phyloP scores from a whole-genome alignment of 2,329 filamentous ascomycete species.

The Sporothrix mexicana region DNA sequence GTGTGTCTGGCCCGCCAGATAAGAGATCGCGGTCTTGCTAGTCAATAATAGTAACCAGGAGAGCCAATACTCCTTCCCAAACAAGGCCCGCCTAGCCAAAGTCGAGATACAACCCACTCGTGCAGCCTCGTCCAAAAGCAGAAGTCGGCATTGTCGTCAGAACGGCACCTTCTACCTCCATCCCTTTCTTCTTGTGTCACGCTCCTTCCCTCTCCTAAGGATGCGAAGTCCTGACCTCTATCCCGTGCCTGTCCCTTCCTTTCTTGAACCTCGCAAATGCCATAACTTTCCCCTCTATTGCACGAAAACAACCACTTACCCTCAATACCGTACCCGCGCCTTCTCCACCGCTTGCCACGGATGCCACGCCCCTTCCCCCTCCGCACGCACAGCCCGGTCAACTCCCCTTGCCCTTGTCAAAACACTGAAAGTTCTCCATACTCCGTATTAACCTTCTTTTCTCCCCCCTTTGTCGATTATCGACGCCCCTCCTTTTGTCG shows the following conservation, averaged over 20 bases:
- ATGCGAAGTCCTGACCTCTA: conserved; percentile 1
- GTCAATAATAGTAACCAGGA: not conserved
- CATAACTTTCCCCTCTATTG: conserved; percentile 13
- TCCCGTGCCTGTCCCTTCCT: not conserved
- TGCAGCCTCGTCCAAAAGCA: conserved; percentile 23
- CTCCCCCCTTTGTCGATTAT: conserved; percentile 12
- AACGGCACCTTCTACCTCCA: not conserved
- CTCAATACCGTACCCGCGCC: conserved; percentile 17
- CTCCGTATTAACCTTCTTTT: not conserved
- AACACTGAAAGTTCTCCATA: conserved; percentile 6
- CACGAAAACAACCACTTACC: not conserved
- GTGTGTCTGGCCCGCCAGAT: not conserved
- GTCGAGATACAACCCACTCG: conserved; percentile 12
- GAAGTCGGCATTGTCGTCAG: not conserved
- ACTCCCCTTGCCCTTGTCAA: conserved; percentile 19
- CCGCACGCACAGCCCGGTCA: conserved; percentile 11
- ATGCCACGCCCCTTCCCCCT: conserved; percentile 19
- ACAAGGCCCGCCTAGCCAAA: conserved; percentile 13
- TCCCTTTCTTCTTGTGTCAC: not conserved
- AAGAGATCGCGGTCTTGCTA: not conserved
- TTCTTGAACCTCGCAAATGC: conserved; percentile 4
- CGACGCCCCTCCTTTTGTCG: conserved; percentile 4
- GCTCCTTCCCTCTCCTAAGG: conserved; percentile 5
- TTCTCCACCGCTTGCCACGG: conserved; percentile 24
- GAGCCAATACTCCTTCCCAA: not conserved